Base-by-base conservation (phyloP, 257 asterid species). In the Salvia miltiorrhiza region DNA sequence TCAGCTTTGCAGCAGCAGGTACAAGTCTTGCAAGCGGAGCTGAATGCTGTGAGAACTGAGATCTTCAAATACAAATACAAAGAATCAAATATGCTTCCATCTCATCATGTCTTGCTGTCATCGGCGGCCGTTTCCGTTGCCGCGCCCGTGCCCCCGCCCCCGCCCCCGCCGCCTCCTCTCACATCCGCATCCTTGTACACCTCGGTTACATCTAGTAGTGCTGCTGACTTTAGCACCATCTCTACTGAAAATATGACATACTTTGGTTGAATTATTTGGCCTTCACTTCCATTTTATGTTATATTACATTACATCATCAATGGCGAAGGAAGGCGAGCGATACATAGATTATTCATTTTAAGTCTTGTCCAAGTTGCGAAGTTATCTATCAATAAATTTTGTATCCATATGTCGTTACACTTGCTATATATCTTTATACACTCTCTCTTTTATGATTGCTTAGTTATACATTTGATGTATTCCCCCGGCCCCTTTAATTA, bases 1-100 rank as follows among this genome's bases (percentile, higher is more conserved):
- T 84, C 96, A 14, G 71, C 87, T 11, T 76, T 92, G 67, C 96
- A 92, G 58, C 93, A 88, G 24, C 83, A 91, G 53, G 82, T 91
- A 9, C 87, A 87, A 58, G 20, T 83, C 17, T 37, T 88, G 43
- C 93, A 89, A 75, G 85, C 84, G 0, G 86, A 88, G 53, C 64
- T 91, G 7, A 82, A 73, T 63, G 84, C 85, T 16, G 82, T 85
- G 6, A 84, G 79, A 59, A 75, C 83, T 30, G 91, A 88, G 80
- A 84, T 91, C 45, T 28, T 90, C 24, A 84, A 81, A 53, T 84
- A 79, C 88, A 85, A 87, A 63, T 82, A 45, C 69, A 78, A 81
- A 9, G 87, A 84, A 50, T 56, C 71, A 45, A 77, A 45, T 39
- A 70, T 60, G 4, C 41, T 58, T 28, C 80, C 85, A 5, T 73